phyloP scores from a whole-genome alignment of 2,329 filamentous ascomycete species.

The Claviceps africana region DNA sequence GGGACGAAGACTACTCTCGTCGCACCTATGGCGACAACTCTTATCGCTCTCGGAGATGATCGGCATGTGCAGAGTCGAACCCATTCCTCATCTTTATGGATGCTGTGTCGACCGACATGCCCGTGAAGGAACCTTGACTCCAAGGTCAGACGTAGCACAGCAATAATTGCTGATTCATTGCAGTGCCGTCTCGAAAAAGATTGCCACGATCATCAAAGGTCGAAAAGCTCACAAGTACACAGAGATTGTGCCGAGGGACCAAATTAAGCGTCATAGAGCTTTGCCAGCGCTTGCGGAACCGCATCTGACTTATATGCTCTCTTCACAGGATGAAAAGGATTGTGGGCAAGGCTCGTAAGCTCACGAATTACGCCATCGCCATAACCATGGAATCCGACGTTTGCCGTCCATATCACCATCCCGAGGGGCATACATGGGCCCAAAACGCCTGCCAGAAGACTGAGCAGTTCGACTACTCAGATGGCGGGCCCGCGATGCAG shows the following conservation, averaged over 20 bases:
- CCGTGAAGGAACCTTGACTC: background rate
- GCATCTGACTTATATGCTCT: background rate
- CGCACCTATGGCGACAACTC: conserved; percentile 6
- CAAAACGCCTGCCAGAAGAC: background rate
- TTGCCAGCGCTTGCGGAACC: background rate
- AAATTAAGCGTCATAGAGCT: background rate
- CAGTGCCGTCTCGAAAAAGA: background rate
- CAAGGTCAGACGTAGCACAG: background rate
- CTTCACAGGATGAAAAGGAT: background rate
- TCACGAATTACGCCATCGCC: background rate
- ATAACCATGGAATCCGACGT: background rate
- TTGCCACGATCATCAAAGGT: background rate
- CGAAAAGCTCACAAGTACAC: background rate
- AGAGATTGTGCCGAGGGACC: background rate
- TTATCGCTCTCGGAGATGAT: conserved; percentile 8
- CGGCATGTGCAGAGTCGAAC: background rate
- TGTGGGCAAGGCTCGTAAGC: background rate
- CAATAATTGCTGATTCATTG: background rate
- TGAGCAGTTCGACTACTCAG: background rate
- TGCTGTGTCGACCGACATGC: background rate
- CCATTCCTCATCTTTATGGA: background rate
- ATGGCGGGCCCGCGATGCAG: background rate
- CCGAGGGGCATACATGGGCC: background rate
- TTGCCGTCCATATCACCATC: background rate
- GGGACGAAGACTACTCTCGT: background rate